Base-by-base conservation (phyloP, 2,329 filamentous ascomycete species). In the Aschersonia sp. region DNA sequence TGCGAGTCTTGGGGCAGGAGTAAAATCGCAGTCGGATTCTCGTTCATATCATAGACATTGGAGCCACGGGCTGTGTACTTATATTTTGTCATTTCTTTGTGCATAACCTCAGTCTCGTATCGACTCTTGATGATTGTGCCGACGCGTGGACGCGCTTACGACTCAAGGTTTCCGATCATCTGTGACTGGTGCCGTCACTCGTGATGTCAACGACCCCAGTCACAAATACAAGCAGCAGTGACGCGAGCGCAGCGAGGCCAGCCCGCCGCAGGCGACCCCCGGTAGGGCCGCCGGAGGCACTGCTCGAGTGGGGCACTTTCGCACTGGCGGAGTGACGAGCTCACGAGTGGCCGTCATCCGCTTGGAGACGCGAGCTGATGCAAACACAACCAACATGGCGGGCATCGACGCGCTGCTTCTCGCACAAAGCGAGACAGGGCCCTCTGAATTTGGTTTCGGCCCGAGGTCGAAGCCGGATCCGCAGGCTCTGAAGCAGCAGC, bases 401-500 rank as follows among this genome's bases (percentile, higher is more conserved):
- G 57, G 58, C 43, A 66, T 67, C 50, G 62, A 67, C 45, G 56
- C 51, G 45, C 57, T 67, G 48, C 55, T 67, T n/a, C 49, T 56
- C 30, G 53, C 52, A 43, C 56, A 62, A 51, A 52, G 56, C n/a
- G 50, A 53, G 31, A 52, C 48, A 32, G 53, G 47, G 29, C 42
- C 45, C 43, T 41, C 43, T 44, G 22, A 47, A 47, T 50, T 11
- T 8, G n/a, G 12, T n/a, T 12, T 37, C 30, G 31, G 41, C 46
- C 47, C 47, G 8, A 53, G 52, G 4, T 45, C 43, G 10, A 41
- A 48, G 14, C 59, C 72, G 63, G 71, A 74, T 64, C 71, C 73
- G 40, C 70, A 79, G n/a, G 73, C 74, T 32, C 68, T 90, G 50
- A 86, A 86, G 64, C 68, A 69, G 43, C 73, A 80, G 51, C 74